Evolutionary conservation across 148 eudicot genomes (phyloP).

Genomic region (Chenopodium formosanum): DNA sequence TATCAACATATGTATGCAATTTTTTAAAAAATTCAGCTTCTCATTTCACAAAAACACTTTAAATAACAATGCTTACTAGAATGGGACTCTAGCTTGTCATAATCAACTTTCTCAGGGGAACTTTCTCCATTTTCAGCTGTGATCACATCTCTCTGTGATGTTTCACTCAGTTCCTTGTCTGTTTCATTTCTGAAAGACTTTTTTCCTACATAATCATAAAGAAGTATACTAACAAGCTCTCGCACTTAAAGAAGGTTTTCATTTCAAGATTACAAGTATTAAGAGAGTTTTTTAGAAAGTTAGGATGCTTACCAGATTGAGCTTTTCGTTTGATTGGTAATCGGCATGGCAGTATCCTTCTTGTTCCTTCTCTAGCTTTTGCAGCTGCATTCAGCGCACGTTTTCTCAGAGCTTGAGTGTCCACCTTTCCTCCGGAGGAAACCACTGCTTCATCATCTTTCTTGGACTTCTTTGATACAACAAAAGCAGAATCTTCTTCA

Average conservation of each 20-base stretch:
- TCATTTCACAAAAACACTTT: not conserved
- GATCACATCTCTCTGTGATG: not conserved
- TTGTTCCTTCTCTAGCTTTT: conserved; percentile 3
- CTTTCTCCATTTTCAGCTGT: not conserved
- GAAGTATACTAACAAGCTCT: not conserved
- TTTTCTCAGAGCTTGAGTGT: conserved; percentile 6
- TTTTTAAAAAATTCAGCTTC: not conserved
- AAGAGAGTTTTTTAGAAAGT: not conserved
- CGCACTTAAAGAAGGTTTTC: not conserved
- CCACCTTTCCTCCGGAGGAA: not conserved
- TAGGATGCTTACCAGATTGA: conserved; percentile 16
- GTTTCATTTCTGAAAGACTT: not conserved
- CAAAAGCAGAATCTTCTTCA: conserved; percentile 4
- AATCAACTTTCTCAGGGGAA: not conserved
- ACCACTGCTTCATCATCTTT: not conserved
- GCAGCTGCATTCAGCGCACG: not conserved
- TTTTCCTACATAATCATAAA: not conserved
- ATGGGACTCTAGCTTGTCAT: not conserved
- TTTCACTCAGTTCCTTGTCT: not conserved
- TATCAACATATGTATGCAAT: too few relatives aligned
- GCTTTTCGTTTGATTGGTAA: not conserved
- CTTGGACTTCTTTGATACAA: conserved; percentile 25
- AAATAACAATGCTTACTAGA: not conserved
- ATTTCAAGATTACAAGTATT: not conserved
- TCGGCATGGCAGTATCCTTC: not conserved